Percentiles rank a stretch among this genome's conserved stretches.
phyloP scores from a whole-genome alignment of 768 basidiomycete genomes.

The Crucibulum laeve region DNA sequence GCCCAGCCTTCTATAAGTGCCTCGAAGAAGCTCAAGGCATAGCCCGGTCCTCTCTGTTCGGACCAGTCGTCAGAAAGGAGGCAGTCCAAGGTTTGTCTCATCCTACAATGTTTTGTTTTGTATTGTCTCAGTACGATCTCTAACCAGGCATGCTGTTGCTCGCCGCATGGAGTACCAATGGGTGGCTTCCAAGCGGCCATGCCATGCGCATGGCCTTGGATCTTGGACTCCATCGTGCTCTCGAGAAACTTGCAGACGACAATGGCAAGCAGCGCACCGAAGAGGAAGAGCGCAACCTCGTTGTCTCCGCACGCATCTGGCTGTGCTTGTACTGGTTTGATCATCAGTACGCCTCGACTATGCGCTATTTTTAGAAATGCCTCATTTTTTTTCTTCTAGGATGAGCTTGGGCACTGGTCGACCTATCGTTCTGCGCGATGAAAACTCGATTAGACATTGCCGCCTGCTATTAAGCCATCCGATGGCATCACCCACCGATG shows the following conservation, averaged over 20 bases:
- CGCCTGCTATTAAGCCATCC: conserved; percentile 77
- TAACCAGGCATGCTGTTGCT: conserved; percentile 80
- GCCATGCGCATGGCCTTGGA: conserved; percentile 96
- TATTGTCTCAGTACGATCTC: conserved; percentile 9
- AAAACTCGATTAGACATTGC: conserved; percentile 82
- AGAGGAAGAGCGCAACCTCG: conserved; percentile 85
- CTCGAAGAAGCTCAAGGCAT: conserved; percentile 96
- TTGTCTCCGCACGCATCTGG: conserved; percentile 92
- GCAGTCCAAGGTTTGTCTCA: conserved; percentile 75
- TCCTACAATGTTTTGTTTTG: conserved; percentile 10
- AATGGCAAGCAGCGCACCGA: conserved; percentile 62
- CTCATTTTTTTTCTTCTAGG: too few species aligned
- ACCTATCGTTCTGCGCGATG: conserved; percentile 86
- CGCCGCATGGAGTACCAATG: conserved; percentile 91
- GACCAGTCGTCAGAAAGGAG: conserved; percentile 91
- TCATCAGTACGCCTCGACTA: conserved; percentile 77
- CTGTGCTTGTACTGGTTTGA: conserved; percentile 95
- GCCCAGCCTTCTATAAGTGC: conserved; percentile 84
- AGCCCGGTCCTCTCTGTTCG: conserved; percentile 89
- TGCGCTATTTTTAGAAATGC: too few species aligned
- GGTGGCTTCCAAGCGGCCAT: conserved; percentile 93
- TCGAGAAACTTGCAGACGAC: conserved; percentile 86
- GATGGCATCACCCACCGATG: conserved; percentile 87
- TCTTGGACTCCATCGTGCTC: conserved; percentile 86
- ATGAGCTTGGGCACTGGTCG: conserved; percentile 92